These are phyloP conservation scores for Ophiocytium majus DNA, from an alignment of 352 stramenopile species.

Conservation along the genomic window DNA sequence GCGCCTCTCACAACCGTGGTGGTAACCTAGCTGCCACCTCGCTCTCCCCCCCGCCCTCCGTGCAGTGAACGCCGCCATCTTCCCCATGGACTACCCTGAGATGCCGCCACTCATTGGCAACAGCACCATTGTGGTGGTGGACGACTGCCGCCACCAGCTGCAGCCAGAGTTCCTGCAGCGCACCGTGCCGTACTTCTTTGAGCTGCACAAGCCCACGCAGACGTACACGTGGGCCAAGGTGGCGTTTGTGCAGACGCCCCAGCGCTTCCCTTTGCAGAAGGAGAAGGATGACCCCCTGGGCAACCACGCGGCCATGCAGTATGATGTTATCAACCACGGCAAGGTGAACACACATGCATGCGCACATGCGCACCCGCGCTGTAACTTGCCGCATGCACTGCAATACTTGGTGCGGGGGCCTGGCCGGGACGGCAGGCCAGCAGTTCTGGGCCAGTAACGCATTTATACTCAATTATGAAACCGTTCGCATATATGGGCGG, in stretches of 20 bases:
- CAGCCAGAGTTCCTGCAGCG: slow-evolving; percentile 48
- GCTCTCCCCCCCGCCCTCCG: too few relatives aligned
- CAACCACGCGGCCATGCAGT: slow-evolving; percentile 49
- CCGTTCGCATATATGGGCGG: too few relatives aligned
- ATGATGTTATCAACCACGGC: slow-evolving; percentile 53
- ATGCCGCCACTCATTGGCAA: slow-evolving; percentile 35
- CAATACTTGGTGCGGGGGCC: too few relatives aligned
- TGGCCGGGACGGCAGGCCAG: too few relatives aligned
- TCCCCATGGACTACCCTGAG: slow-evolving; percentile 49
- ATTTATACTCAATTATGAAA: too few relatives aligned
- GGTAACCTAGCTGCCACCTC: too few relatives aligned
- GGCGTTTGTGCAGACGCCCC: slow-evolving; percentile 48
- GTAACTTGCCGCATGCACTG: too few relatives aligned
- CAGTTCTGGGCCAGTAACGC: too few relatives aligned
- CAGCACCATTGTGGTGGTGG: slow-evolving; percentile 44
- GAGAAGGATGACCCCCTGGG: slow-evolving; percentile 44
- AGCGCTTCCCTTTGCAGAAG: slow-evolving; percentile 41
- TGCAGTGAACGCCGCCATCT: slow-evolving; percentile 54
- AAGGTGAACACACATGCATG: slow-evolving; percentile 21
- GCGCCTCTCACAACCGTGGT: too few relatives aligned
- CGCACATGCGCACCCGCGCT: too few relatives aligned
- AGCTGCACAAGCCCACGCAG: slow-evolving; percentile 23
- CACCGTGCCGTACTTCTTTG: slow-evolving; percentile 56
- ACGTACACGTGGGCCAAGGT: slow-evolving; percentile 32
- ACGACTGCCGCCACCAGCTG: slow-evolving; percentile 49